Percentiles rank a stretch among this genome's conserved stretches.
phyloP scores from a whole-genome alignment of 2,329 filamentous ascomycete species.

The Fusarium equiseti region DNA sequence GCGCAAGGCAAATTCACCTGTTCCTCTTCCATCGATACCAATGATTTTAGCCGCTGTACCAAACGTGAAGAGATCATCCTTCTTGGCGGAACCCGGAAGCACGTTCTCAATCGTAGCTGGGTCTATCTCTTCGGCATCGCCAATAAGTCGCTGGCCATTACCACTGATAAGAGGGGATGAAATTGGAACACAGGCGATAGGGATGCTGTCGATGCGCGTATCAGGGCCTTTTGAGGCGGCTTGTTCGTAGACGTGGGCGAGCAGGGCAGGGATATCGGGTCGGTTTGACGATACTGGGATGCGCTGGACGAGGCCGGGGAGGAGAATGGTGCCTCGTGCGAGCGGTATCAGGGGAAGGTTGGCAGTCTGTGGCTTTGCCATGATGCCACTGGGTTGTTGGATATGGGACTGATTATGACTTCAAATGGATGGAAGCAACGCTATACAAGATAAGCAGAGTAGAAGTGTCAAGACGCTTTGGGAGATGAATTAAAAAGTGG shows the following conservation, averaged over 20 bases:
- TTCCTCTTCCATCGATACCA: slow-evolving; percentile 80
- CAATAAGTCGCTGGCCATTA: slow-evolving; percentile 81
- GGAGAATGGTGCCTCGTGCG: slow-evolving; percentile 81
- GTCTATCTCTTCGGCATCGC: slow-evolving; percentile 69
- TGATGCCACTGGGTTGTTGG: slow-evolving; percentile 44
- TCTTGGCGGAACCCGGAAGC: slow-evolving; percentile 70
- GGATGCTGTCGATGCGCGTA: slow-evolving; percentile 74
- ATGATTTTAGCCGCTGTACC: slow-evolving; percentile 85
- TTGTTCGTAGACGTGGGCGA: slow-evolving; percentile 86
- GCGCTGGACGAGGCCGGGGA: slow-evolving; percentile 87
- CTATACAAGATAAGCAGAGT: slow-evolving; percentile 15
- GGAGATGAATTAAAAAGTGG: slow-evolving; percentile 11
- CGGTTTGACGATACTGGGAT: slow-evolving; percentile 84
- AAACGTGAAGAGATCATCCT: slow-evolving; percentile 82
- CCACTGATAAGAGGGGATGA: slow-evolving; percentile 78
- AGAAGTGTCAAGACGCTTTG: not conserved
- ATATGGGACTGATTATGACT: slow-evolving; percentile 2
- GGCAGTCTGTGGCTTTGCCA: slow-evolving; percentile 58
- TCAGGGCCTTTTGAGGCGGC: slow-evolving; percentile 75
- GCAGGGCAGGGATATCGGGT: slow-evolving; percentile 87
- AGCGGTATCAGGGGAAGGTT: slow-evolving; percentile 84
- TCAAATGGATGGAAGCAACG: slow-evolving; percentile 8
- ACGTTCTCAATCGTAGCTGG: slow-evolving; percentile 59
- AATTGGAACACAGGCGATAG: slow-evolving; percentile 89
- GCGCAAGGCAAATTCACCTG: slow-evolving; percentile 82